Evolutionary conservation across 805 yeast genomes (phyloP).

Genomic region (Sungouiella blattae): DNA sequence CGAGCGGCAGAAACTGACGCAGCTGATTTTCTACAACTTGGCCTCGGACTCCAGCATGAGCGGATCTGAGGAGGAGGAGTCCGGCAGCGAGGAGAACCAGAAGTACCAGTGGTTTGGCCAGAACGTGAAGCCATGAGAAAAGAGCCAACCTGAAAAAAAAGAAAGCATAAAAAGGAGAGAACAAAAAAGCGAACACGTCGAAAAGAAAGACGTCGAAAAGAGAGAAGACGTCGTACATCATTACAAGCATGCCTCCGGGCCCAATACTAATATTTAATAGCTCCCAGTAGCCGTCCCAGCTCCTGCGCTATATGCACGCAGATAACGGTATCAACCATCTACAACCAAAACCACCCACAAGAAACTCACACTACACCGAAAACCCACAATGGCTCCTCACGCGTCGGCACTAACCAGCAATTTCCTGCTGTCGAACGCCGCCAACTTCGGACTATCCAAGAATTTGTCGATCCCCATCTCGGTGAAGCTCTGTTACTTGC

Average conservation of each 20-base stretch:
- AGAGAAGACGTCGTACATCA: too few species aligned
- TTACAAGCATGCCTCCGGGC: too few species aligned
- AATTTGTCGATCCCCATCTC: constrained; percentile 31
- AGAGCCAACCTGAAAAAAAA: neutral
- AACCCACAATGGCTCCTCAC: too few species aligned
- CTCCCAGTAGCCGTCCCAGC: too few species aligned
- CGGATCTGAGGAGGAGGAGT: constrained; percentile 4
- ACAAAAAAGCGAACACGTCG: constrained; percentile 1
- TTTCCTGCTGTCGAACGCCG: constrained; percentile 26
- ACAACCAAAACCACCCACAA: too few species aligned
- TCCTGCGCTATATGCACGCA: too few species aligned
- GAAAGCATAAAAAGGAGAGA: neutral
- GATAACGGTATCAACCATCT: too few species aligned
- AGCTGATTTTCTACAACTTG: constrained; percentile 32
- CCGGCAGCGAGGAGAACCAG: constrained; percentile 11
- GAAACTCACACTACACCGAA: too few species aligned
- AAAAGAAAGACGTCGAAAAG: too few species aligned
- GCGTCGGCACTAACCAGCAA: too few species aligned
- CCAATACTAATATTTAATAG: too few species aligned
- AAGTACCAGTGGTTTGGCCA: constrained; percentile 40
- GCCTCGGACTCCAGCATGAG: constrained; percentile 14
- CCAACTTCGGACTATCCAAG: constrained; percentile 38
- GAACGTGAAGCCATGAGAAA: constrained; percentile 24
- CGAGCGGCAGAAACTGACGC: constrained; percentile 9
- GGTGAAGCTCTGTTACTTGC: constrained; percentile 31